Evolutionary conservation across 1,284 basidiomycete species (phyloP).

Genomic region (Phaffia rhodozyma): DNA sequence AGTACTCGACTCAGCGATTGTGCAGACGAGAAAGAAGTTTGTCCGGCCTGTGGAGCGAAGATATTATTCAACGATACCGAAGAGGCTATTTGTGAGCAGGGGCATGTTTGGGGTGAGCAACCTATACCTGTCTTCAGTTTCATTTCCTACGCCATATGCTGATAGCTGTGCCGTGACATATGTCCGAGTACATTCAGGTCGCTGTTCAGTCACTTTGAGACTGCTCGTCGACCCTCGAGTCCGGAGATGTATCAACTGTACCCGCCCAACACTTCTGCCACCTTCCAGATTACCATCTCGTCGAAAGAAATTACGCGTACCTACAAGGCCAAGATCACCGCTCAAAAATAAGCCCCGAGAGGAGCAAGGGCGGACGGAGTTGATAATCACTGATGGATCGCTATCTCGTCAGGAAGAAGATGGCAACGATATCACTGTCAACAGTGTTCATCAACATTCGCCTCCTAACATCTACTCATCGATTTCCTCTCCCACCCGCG

Average conservation of each 20-base stretch:
- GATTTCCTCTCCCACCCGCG: no score
- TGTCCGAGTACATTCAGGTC: not conserved
- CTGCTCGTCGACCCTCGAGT: not conserved
- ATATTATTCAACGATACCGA: not conserved
- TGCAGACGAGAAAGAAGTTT: not conserved
- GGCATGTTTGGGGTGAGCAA: conserved; percentile 4
- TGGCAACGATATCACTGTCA: no score
- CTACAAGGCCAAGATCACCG: no score
- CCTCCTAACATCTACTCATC: no score
- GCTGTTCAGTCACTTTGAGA: not conserved
- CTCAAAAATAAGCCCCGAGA: no score
- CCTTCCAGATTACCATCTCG: no score
- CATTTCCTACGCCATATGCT: not conserved
- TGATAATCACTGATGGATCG: no score
- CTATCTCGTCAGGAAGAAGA: no score
- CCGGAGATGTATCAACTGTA: conserved; percentile 2
- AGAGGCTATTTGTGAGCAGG: conserved; percentile 2
- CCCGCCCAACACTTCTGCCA: not conserved
- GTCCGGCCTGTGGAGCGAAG: conserved; percentile 2
- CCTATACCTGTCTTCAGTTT: not conserved
- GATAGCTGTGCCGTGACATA: not conserved
- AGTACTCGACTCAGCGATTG: not conserved
- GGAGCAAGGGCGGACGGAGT: no score
- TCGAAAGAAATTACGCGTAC: no score
- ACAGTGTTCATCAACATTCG: no score